Percentiles rank a stretch among this genome's conserved stretches.
Conservation (phyloP, 176 grass and related monocot species). For the Eleusine coracana region DNA sequence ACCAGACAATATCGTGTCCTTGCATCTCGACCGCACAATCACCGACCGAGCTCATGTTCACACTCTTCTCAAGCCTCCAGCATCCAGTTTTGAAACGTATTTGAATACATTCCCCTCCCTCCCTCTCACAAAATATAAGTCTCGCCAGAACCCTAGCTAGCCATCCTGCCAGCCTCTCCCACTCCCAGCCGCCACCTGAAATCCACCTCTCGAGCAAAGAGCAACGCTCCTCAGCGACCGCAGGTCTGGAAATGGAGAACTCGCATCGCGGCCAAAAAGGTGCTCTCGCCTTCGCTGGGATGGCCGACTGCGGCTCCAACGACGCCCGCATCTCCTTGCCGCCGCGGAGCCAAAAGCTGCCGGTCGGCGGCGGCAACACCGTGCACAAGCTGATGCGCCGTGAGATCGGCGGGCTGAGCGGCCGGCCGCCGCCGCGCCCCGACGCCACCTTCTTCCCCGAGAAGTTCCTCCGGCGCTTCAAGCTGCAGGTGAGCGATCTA, state of each 20-base stretch:
- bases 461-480: constrained; percentile 4
- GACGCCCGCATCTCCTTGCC: neutral
- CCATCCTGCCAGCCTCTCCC: neutral
- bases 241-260: neutral
- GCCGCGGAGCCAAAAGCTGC: neutral
- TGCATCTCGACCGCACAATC: too few relatives aligned
- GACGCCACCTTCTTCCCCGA: neutral
- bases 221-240: neutral
- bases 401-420: neutral
- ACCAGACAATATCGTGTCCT: too few relatives aligned
- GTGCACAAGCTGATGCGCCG: neutral
- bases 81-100: neutral
- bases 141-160: neutral
- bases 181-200: neutral
- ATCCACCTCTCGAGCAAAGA: neutral
- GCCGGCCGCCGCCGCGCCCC: neutral
- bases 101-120: neutral
- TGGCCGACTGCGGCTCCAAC: neutral
- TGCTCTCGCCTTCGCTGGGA: neutral
- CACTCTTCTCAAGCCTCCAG: too few relatives aligned
- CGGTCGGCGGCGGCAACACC: neutral
- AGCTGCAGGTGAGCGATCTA: neutral
- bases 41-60: too few relatives aligned
- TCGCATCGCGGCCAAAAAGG: neutral
- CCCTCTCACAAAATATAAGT: neutral